A percentile compares a stretch with the other conserved stretches of the same genome.
Conservation (phyloP, 2,329 filamentous ascomycete genomes). For the Diaporthe longicolla region DNA sequence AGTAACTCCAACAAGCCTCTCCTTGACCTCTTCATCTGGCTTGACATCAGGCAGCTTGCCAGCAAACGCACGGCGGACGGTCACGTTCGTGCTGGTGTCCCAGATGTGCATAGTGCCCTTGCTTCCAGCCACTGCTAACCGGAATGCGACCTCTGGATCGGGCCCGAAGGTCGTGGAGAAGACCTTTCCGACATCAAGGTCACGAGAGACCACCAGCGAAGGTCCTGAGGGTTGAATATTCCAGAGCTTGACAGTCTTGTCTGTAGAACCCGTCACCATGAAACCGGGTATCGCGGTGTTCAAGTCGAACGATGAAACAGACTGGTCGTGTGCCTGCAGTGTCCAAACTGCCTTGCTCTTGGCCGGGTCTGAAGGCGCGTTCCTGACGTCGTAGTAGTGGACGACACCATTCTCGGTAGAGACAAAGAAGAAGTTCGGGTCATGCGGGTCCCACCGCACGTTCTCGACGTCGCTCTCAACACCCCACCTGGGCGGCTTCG, state of each 20-base stretch:
- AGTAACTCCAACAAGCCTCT: conserved; percentile 82
- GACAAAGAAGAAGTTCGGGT: conserved; percentile 94
- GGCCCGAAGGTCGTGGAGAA: conserved; percentile 93
- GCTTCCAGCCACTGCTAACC: conserved; percentile 93
- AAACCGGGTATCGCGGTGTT: conserved; percentile 92
- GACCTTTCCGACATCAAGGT: conserved; percentile 94
- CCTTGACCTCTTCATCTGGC: conserved; percentile 74
- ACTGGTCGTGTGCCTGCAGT: conserved; percentile 94
- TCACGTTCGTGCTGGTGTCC: conserved; percentile 94
- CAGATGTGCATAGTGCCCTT: conserved; percentile 94
- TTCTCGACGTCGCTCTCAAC: conserved; percentile 97
- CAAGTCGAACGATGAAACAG: conserved; percentile 92
- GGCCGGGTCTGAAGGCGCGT: conserved; percentile 78
- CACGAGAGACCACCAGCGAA: conserved; percentile 90
- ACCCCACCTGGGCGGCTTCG: conserved; percentile 86
- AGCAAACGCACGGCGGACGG: conserved; percentile 88
- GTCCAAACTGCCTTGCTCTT: conserved; percentile 92
- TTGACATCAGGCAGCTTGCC: conserved; percentile 72
- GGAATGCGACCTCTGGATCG: conserved; percentile 90
- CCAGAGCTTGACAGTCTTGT: conserved; percentile 98
- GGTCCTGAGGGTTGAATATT: conserved; percentile 87
- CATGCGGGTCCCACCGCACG: conserved; percentile 92
- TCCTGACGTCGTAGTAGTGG: conserved; percentile 91
- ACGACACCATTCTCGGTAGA: conserved; percentile 93
- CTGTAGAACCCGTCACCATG: conserved; percentile 92